Base-by-base conservation (phyloP, 495 filamentous ascomycete species). In the Friedmanniomyces endolithicus region DNA sequence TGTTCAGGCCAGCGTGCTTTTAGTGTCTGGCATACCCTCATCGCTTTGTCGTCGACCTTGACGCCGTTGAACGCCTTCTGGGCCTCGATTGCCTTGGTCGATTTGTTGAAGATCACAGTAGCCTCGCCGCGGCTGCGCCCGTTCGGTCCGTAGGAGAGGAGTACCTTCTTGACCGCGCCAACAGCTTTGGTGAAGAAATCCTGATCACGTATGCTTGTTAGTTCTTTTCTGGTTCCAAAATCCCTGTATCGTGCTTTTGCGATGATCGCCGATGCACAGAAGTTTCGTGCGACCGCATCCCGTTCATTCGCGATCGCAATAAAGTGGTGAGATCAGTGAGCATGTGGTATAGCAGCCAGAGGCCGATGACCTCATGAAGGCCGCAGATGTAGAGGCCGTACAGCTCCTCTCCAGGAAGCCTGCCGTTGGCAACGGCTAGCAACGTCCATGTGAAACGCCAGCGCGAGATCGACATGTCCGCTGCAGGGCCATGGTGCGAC, bases 121-220 rank as follows among this genome's bases (percentile, higher is more conserved):
- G 88, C 87, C 60, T 89, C 83, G 51, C 92, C 92, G 68, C 88
- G 87, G 77, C 90, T 96, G 29, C 77, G 77, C 48, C 92, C 90
- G 65, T 87, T 88, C 41, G 90, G 86, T 64, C 90, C 90, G 70
- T 97, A 97, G 31, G 86, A 88, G 63, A 98, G 76, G 65, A 86
- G 80, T 47, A 86, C 86, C 70, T 77, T 80, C 77, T 88, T 95
- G 70, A 96, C 84, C 48, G 86, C 83, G 43, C 90, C 94, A 72
- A 94, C 78, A 64, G 86, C 83, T 68, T 87, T 85, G 64, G 74
- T 68, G 72, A 98, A 95, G 71, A 95, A 98, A 74, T 97, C 92
- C 92, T 98, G 90, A 73, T 73, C 62, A 65, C 63, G 49, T 37
- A 44, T 33, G 48, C 57, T 48, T 56, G 53, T 59, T 34, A 63